phyloP scores from a whole-genome alignment of 305 asterid genomes.

The Rubia peregrina region DNA sequence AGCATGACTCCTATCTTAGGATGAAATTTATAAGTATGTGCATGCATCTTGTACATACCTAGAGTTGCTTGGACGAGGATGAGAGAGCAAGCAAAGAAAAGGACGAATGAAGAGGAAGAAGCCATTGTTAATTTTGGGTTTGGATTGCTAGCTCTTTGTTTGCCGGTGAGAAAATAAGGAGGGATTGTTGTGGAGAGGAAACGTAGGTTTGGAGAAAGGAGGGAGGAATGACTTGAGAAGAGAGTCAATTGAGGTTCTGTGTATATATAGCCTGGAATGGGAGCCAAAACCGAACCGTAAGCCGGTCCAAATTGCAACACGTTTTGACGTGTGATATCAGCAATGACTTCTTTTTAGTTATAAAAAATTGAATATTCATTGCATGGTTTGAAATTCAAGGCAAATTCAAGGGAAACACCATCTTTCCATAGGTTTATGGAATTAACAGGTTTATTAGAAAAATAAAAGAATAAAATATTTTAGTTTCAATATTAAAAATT shows the following conservation, averaged over 20 bases:
- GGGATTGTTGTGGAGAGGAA: not conserved
- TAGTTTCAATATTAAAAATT: no score
- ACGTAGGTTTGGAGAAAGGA: not conserved
- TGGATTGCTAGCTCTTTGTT: not conserved
- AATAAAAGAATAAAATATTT: no score
- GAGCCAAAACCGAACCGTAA: not conserved
- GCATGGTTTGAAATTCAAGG: no score
- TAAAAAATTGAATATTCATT: not conserved
- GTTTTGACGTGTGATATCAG: not conserved
- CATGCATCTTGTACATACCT: conserved; percentile 32
- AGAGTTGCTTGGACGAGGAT: conserved; percentile 35
- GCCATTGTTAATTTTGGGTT: conserved; percentile 26
- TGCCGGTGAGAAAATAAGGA: no score
- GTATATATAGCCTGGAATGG: conserved; percentile 13
- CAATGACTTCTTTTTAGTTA: not conserved
- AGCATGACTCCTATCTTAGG: no score
- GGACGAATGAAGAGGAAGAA: conserved; percentile 31
- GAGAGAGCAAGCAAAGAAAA: conserved; percentile 56
- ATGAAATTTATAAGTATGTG: not conserved
- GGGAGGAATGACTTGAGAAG: conserved; percentile 2
- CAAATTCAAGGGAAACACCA: no score
- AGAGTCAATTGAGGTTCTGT: not conserved
- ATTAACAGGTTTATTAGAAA: no score
- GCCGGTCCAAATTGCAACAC: not conserved
- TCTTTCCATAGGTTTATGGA: no score